phyloP scores from a whole-genome alignment of 108 stramenopile genomes.

The Licmophora abbreviata region DNA sequence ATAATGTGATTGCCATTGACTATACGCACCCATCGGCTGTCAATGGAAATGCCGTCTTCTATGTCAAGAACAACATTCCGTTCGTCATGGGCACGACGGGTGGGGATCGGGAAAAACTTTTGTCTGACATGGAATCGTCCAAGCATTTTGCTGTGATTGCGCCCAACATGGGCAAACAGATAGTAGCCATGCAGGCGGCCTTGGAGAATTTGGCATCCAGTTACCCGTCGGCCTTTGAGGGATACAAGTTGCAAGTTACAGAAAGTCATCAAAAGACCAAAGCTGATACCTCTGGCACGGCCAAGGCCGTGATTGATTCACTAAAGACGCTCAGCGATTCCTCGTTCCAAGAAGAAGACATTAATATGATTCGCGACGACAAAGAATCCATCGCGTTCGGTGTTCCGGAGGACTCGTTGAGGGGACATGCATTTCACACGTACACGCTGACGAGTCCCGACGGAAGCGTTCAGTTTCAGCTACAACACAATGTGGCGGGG shows the following conservation, averaged over 20 bases:
- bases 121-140: conserved; percentile 55
- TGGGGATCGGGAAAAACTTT: conserved; percentile 82
- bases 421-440: conserved; percentile 97
- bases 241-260: conserved; percentile 84
- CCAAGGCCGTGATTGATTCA: conserved; percentile 89
- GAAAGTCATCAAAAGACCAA: conserved; percentile 97
- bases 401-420: conserved; percentile 83
- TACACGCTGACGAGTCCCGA: conserved; percentile 90
- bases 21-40: conserved; percentile 97
- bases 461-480: conserved; percentile 88
- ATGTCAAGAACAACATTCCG: conserved; percentile 69
- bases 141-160: conserved; percentile 93
- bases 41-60: conserved; percentile 87
- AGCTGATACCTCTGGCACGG: conserved; percentile 97
- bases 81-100: conserved; percentile 97
- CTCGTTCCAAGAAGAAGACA: conserved; percentile 76
- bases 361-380: conserved; percentile 85
- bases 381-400: conserved; percentile 84
- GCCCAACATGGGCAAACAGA: conserved; percentile 99
- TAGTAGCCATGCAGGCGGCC: conserved; percentile 96
- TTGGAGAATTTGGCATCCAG: conserved; percentile 83
- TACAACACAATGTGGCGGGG: conserved; percentile 96
- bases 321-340: conserved; percentile 54
- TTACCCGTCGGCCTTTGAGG: conserved; percentile 90
- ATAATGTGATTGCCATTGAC: conserved; percentile 86